These are phyloP conservation scores for Sporormia fimetaria DNA, from an alignment of 495 filamentous ascomycete genomes.

Conservation along the genomic window DNA sequence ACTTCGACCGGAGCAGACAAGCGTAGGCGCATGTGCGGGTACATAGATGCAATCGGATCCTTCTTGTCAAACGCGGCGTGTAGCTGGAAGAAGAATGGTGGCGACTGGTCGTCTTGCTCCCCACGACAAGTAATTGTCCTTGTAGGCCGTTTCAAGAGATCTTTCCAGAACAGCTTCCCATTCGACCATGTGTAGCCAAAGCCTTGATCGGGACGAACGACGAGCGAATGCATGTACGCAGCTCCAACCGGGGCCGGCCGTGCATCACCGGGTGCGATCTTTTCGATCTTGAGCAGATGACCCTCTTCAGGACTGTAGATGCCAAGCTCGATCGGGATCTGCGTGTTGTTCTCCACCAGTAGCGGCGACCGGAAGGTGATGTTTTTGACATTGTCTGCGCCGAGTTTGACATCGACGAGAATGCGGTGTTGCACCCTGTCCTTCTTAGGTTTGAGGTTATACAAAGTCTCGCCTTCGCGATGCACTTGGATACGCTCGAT, in stretches of 20 bases:
- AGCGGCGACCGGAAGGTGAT: constrained; percentile 92
- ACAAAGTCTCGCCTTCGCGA: constrained; percentile 85
- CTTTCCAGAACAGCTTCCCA: constrained; percentile 83
- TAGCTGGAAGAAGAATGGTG: constrained; percentile 93
- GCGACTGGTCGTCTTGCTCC: constrained; percentile 61
- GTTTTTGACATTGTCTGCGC: constrained; percentile 89
- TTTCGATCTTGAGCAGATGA: constrained; percentile 92
- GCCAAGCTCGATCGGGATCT: constrained; percentile 92
- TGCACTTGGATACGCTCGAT: constrained; percentile 80
- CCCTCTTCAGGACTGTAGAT: constrained; percentile 81
- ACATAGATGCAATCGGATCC: constrained; percentile 68
- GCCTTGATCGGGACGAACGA: constrained; percentile 89
- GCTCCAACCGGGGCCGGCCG: constrained; percentile 88
- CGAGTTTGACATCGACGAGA: constrained; percentile 83
- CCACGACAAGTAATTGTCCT: constrained; percentile 76
- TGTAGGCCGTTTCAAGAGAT: constrained; percentile 71
- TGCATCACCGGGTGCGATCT: constrained; percentile 84
- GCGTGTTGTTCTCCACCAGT: constrained; percentile 94
- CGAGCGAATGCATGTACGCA: constrained; percentile 75
- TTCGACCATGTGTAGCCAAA: constrained; percentile 94
- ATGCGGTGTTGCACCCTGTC: constrained; percentile 76
- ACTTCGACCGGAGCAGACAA: constrained; percentile 86
- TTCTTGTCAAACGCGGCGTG: constrained; percentile 71
- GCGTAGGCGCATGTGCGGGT: constrained; percentile 88
- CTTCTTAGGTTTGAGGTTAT: constrained; percentile 72